Evolutionary conservation across 1,284 basidiomycete species (phyloP).

Genomic region (Inonotus hispidus): DNA sequence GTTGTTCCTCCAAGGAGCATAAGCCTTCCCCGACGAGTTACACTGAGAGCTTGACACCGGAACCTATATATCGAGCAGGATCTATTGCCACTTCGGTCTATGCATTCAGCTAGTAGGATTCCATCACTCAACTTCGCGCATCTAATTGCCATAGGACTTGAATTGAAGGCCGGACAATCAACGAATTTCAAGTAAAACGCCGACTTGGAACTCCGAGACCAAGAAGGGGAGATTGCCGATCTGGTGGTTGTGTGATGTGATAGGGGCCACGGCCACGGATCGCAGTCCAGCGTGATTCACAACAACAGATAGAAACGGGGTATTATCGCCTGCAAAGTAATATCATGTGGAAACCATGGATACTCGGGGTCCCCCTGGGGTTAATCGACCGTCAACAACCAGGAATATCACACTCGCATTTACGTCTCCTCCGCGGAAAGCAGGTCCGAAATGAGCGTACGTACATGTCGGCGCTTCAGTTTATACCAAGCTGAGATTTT

Average conservation of each 20-base stretch:
- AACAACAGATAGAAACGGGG: too few relatives aligned
- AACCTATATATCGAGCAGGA: neutral
- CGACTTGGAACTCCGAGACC: neutral
- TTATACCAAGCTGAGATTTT: neutral
- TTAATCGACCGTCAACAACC: too few relatives aligned
- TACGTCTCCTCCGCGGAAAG: too few relatives aligned
- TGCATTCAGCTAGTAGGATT: neutral
- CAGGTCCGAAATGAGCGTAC: neutral
- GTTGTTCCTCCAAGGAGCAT: neutral
- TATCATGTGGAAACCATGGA: too few relatives aligned
- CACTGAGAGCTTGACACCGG: neutral
- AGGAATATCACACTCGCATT: too few relatives aligned
- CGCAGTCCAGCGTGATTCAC: too few relatives aligned
- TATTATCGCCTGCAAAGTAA: too few relatives aligned
- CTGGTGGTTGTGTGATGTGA: neutral
- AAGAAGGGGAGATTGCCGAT: neutral
- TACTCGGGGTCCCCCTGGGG: too few relatives aligned
- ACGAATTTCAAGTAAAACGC: neutral
- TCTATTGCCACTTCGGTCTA: neutral
- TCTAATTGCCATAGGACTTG: neutral
- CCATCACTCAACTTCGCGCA: neutral
- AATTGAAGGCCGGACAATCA: neutral
- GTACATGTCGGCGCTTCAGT: neutral
- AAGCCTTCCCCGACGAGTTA: neutral
- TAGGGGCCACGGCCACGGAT: neutral